These are phyloP conservation scores for Mrakia hoshinonis DNA, from an alignment of 768 basidiomycete species.

Conservation along the genomic window DNA sequence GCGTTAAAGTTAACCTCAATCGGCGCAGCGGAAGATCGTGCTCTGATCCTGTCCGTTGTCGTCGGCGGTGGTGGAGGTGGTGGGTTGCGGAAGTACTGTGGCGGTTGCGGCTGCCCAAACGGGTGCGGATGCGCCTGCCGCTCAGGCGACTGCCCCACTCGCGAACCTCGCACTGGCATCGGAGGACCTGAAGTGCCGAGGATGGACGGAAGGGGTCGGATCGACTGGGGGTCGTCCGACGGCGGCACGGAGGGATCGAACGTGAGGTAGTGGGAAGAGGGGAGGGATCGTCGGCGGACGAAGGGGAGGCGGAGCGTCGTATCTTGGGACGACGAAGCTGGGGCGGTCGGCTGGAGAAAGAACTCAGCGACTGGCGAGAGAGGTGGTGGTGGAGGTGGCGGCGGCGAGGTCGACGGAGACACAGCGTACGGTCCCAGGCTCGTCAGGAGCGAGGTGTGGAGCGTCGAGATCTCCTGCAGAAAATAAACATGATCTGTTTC, in stretches of 20 bases:
- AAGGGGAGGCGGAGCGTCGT: neutral
- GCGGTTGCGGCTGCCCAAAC: too few species aligned
- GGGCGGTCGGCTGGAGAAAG: neutral
- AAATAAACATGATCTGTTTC: neutral
- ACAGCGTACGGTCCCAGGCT: neutral
- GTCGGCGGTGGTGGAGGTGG: neutral
- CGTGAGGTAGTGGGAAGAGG: neutral
- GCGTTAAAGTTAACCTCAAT: neutral
- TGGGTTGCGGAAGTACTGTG: neutral
- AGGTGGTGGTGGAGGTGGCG: neutral
- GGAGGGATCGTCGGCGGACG: constrained; percentile 3
- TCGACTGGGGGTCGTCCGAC: constrained; percentile 2
- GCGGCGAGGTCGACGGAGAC: neutral
- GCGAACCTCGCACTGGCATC: neutral
- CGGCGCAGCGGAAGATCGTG: neutral
- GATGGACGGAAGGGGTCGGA: neutral
- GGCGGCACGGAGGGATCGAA: neutral
- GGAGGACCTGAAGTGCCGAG: neutral
- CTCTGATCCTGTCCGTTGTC: neutral
- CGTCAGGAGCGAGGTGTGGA: neutral
- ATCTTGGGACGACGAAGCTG: neutral
- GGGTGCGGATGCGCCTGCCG: neutral
- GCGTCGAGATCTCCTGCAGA: neutral
- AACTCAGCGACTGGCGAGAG: too few species aligned
- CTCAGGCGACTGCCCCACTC: neutral